A percentile compares a stretch with the other conserved stretches of the same genome.
phyloP scores from a whole-genome alignment of 2,329 filamentous ascomycete species.

The Tetracladium maxilliforme region DNA sequence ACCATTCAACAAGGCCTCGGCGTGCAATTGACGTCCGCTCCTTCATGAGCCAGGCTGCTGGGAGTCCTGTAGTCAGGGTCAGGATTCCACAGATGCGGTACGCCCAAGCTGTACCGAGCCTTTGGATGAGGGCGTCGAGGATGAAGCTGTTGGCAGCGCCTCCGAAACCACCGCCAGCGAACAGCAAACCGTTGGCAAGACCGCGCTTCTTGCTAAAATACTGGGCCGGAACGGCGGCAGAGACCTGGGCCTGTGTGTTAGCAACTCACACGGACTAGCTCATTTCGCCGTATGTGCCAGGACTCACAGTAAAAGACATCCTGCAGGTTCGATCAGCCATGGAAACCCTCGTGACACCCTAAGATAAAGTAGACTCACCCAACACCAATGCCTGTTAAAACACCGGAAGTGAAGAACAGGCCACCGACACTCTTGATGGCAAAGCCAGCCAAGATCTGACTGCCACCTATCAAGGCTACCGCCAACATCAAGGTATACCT shows the following conservation, averaged over 20 bases:
- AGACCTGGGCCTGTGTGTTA: constrained; percentile 24
- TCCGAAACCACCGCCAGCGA: constrained; percentile 37
- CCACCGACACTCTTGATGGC: constrained; percentile 25
- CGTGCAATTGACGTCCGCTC: constrained; percentile 25
- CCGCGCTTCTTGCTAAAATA: constrained; percentile 39
- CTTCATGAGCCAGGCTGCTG: constrained; percentile 36
- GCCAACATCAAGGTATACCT: constrained; percentile 30
- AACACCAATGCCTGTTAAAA: constrained; percentile 27
- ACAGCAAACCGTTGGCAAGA: constrained; percentile 38
- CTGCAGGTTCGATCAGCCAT: not conserved
- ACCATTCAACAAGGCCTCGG: constrained; percentile 33
- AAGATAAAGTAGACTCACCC: constrained; percentile 13
- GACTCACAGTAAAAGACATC: constrained; percentile 1
- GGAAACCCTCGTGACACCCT: not conserved
- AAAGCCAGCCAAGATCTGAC: constrained; percentile 31
- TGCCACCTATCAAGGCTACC: constrained; percentile 30
- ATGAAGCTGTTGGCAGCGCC: constrained; percentile 35
- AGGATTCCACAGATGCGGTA: constrained; percentile 36
- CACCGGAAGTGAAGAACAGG: constrained; percentile 30
- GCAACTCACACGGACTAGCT: constrained; percentile 10
- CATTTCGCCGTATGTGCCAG: constrained; percentile 4
- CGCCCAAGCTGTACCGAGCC: constrained; percentile 31
- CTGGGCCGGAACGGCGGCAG: constrained; percentile 32
- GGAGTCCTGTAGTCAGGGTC: constrained; percentile 35
- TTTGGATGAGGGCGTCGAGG: constrained; percentile 29